Percentiles rank a stretch among this genome's conserved stretches.
These are phyloP conservation scores for Oropetium thomaeum DNA, from an alignment of 176 grass and related monocot genomes.

Conservation along the genomic window DNA sequence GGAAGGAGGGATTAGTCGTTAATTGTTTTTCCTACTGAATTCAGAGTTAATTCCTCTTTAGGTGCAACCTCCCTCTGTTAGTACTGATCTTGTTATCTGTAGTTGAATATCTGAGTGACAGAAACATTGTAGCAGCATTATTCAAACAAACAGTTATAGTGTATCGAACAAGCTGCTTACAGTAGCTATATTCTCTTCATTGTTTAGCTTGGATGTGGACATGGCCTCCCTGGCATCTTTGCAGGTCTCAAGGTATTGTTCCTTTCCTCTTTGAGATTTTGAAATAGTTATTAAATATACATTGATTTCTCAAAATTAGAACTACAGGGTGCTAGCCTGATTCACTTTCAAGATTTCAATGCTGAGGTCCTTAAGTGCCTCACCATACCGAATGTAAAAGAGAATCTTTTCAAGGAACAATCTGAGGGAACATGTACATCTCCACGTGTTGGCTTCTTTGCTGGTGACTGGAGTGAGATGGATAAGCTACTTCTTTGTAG, in stretches of 20 bases:
- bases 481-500: constrained; percentile 58
- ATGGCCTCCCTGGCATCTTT: constrained; percentile 89
- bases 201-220: constrained; percentile 88
- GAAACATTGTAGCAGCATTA: background rate
- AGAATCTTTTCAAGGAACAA: constrained; percentile 55
- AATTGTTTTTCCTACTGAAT: background rate
- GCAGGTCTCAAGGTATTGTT: constrained; percentile 61
- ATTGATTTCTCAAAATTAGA: background rate
- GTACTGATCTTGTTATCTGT: background rate
- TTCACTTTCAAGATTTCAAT: constrained; percentile 99
- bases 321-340: constrained; percentile 65
- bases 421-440: constrained; percentile 31
- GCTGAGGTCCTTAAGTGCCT: constrained; percentile 83
- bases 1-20: background rate
- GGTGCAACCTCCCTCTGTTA: background rate
- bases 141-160: constrained; percentile 10
- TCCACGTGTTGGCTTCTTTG: constrained; percentile 64
- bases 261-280: constrained; percentile 2
- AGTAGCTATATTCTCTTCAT: constrained; percentile 35
- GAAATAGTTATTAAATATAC: background rate
- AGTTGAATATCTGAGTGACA: constrained; percentile 6
- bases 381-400: constrained; percentile 88
- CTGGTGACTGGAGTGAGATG: constrained; percentile 93
- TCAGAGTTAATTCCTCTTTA: background rate
- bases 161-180: constrained; percentile 27